phyloP scores from a whole-genome alignment of 2,329 filamentous ascomycete species.

The Stachybotrys chartarum region DNA sequence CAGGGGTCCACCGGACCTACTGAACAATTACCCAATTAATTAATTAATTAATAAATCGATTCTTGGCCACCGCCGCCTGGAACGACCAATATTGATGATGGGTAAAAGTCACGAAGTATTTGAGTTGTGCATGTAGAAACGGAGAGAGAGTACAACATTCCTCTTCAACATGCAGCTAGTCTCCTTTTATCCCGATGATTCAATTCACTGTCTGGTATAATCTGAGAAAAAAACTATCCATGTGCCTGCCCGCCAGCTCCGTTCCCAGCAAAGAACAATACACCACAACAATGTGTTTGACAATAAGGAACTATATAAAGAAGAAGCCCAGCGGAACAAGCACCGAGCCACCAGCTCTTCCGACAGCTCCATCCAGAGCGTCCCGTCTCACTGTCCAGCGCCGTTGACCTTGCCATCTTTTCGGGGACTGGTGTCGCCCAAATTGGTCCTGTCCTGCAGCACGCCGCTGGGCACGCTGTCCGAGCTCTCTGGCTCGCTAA shows the following conservation, averaged over 20 bases:
- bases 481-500: slow-evolving; percentile 33
- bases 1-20: no score
- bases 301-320: not conserved
- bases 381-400: slow-evolving; percentile 4
- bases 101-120: no score
- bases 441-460: slow-evolving; percentile 26
- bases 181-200: not conserved
- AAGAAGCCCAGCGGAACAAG: not conserved
- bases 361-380: no score
- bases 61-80: no score
- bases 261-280: not conserved
- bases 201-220: not conserved
- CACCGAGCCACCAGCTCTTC: not conserved
- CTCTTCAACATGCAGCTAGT: no score
- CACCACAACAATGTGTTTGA: not conserved
- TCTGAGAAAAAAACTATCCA: not conserved
- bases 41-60: no score
- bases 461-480: slow-evolving; percentile 19
- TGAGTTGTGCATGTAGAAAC: no score
- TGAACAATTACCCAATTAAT: no score
- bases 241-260: not conserved
- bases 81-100: no score
- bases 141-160: no score
- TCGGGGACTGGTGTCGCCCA: slow-evolving; percentile 22
- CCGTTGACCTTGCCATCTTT: slow-evolving; percentile 28